Evolutionary conservation across 352 stramenopile species (phyloP).

Genomic region (Phytophthora capsici): DNA sequence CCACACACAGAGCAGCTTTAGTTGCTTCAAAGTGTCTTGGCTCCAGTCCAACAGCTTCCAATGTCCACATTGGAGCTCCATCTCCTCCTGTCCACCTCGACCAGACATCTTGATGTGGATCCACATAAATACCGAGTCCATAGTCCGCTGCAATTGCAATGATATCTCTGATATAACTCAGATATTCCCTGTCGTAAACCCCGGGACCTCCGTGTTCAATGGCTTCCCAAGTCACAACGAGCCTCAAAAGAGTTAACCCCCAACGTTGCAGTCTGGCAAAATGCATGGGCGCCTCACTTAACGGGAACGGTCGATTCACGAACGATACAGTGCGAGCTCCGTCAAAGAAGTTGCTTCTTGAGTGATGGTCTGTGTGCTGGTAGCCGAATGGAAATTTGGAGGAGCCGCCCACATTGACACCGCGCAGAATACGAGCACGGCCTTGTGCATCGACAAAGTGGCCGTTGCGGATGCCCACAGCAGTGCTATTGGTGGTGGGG

Average conservation of each 20-base stretch:
- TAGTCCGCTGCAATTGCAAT: conserved; percentile 66
- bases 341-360: conserved; percentile 56
- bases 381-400: conserved; percentile 86
- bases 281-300: conserved; percentile 80
- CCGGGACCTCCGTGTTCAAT: conserved; percentile 88
- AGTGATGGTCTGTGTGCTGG: conserved; percentile 50
- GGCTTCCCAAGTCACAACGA: conserved; percentile 92
- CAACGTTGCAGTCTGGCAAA: conserved; percentile 82
- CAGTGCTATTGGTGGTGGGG: conserved; percentile 18
- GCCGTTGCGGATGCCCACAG: conserved; percentile 54
- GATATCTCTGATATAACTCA: conserved; percentile 75
- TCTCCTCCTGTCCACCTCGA: conserved; percentile 91
- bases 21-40: conserved; percentile 75
- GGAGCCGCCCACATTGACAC: conserved; percentile 89
- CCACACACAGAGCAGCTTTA: conserved; percentile 77
- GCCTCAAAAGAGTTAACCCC: conserved; percentile 83
- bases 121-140: conserved; percentile 88
- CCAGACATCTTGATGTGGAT: conserved; percentile 94
- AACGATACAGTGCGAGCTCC: conserved; percentile 54
- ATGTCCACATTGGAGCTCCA: conserved; percentile 90
- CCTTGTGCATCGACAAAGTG: conserved; percentile 87
- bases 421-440: conserved; percentile 76
- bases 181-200: conserved; percentile 86
- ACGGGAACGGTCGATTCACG: conserved; percentile 85
- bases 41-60: conserved; percentile 81